phyloP scores from a whole-genome alignment of 176 grass and related monocot species.

The Oryza brachyantha region DNA sequence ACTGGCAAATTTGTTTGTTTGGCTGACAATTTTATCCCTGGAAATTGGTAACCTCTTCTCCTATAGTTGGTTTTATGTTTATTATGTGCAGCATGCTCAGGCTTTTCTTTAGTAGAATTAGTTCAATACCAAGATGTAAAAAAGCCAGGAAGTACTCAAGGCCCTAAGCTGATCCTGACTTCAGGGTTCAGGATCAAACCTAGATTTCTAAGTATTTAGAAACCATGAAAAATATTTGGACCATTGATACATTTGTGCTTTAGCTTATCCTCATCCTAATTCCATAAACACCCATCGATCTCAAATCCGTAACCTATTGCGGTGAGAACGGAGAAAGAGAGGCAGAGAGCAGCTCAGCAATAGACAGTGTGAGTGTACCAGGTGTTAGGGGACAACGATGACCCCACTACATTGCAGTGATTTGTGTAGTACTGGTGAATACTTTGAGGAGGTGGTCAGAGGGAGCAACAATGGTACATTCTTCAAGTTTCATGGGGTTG shows the following conservation, averaged over 20 bases:
- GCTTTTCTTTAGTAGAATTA: background rate
- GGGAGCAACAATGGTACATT: background rate
- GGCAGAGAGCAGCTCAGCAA: background rate
- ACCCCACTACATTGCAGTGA: background rate
- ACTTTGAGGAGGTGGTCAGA: background rate
- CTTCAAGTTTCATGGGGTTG: background rate
- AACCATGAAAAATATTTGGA: too few relatives aligned
- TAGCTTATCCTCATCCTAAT: too few relatives aligned
- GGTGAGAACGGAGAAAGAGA: background rate
- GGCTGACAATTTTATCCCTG: background rate
- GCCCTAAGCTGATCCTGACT: constrained; percentile 3
- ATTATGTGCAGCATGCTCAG: background rate
- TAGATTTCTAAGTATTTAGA: background rate
- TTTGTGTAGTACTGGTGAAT: background rate
- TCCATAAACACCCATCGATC: too few relatives aligned
- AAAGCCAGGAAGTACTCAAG: background rate
- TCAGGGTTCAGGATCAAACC: background rate
- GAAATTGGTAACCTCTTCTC: background rate
- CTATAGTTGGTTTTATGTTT: background rate
- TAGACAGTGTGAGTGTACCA: background rate
- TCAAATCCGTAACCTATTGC: background rate
- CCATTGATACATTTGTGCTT: too few relatives aligned
- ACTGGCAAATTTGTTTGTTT: background rate
- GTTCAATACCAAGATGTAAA: background rate
- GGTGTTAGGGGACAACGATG: background rate